Evolutionary conservation across 495 filamentous ascomycete genomes (phyloP).

Genomic region (Aspergillus nanangensis): DNA sequence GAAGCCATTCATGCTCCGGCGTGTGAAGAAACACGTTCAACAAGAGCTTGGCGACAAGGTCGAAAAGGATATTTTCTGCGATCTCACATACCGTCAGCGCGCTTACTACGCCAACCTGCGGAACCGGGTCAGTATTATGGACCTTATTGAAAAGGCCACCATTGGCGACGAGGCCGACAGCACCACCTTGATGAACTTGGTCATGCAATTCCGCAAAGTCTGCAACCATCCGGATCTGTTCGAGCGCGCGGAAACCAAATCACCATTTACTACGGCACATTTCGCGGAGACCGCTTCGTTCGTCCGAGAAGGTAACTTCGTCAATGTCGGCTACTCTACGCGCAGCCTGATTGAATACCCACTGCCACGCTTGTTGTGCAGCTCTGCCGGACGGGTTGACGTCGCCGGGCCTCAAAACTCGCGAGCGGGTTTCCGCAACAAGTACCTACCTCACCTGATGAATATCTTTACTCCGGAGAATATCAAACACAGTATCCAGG

Average conservation of each 20-base stretch:
- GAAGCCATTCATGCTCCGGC: conserved; percentile 98
- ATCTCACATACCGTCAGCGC: conserved; percentile 95
- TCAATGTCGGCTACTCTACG: conserved; percentile 82
- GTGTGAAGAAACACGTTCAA: conserved; percentile 98
- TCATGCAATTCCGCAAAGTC: conserved; percentile 99
- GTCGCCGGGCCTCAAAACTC: conserved; percentile 70
- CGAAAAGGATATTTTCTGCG: conserved; percentile 91
- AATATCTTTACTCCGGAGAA: conserved; percentile 87
- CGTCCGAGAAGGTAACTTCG: conserved; percentile 75
- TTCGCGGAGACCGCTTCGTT: conserved; percentile 96
- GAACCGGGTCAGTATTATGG: conserved; percentile 97
- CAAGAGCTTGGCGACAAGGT: conserved; percentile 99
- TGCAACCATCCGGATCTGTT: conserved; percentile 98
- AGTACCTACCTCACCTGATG: conserved; percentile 70
- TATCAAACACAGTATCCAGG: conserved; percentile 53
- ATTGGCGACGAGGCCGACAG: conserved; percentile 92
- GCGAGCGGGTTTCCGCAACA: conserved; percentile 69
- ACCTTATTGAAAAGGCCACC: conserved; percentile 95
- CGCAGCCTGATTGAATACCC: conserved; percentile 81
- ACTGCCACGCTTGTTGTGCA: conserved; percentile 73
- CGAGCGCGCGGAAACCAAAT: conserved; percentile 86
- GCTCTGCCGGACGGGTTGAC: conserved; percentile 69
- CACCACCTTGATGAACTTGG: conserved; percentile 95
- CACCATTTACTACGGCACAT: conserved; percentile 73
- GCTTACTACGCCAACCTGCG: conserved; percentile 86